Evolutionary conservation across 306 rosid species (phyloP), one percentile per base, ranked within the genome.

Genomic region (Vigna mungo): DNA sequence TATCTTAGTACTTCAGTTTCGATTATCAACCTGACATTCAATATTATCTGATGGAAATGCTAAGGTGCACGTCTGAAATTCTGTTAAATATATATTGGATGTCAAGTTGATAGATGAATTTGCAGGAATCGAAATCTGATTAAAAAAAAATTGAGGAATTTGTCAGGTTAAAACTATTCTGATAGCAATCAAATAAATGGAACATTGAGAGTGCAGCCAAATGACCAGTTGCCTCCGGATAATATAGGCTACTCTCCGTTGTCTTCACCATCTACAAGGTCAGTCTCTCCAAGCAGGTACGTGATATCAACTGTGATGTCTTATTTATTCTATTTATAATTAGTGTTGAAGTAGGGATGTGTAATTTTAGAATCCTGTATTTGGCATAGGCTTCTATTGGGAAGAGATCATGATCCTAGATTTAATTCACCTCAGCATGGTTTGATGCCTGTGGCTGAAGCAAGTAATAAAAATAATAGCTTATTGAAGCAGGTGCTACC

Each of bases 401-500:
- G 83, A 78, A 91, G 90, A 74, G 92, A 87, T 34, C 74, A 81
- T 80, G 94, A 86, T 77, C 78, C 90, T 53, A 86, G 76, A 72
- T 65, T 74, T 65, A 86, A 84, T 83, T 73, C 80, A 21, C 87
- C 88, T 60, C 89, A 82, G 56, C 90, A 88, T 37, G 97, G 92
- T 65, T 70, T 90, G 85, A 77, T 92, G 90, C 81, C 90, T 10
- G 20, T 89, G 80, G 60, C 87, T 80, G 93, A 90, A 84, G 54
- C 69, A 23, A 90, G 84, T 81, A 76, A 84, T 79, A 76, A 88
- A 43, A 76, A 88, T 53, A 87, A 80, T 83, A 84, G 78, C 70
- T 88, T 84, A 64, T 79, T 92, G 94, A 89, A 94, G 88, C 90
- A 92, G 97, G 98, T 90, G 82, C 23, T 9, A 18, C 82, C 75